Evolutionary conservation across 169 alveolate genomes (phyloP).

Genomic region (Eimeria brunetti): DNA sequence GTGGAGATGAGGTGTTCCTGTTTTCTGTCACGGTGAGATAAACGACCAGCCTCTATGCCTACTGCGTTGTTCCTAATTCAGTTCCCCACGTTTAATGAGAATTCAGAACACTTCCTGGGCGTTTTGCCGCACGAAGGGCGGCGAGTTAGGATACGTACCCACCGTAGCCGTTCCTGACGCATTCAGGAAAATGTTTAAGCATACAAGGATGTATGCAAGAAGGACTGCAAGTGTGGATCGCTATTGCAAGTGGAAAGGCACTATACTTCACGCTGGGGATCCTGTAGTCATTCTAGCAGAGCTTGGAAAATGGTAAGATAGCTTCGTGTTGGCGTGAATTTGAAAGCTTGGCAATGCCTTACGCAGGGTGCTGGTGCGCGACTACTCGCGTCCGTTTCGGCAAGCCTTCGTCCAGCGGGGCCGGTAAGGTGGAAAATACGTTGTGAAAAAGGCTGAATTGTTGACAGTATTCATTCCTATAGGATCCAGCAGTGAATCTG

Average conservation of each 20-base stretch:
- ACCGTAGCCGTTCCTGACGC: slow-evolving; percentile 41
- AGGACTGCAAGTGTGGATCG: slow-evolving; percentile 39
- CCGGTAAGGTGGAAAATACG: slow-evolving; percentile 9
- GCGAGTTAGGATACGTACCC: slow-evolving; percentile 47
- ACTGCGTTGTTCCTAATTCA: neutral
- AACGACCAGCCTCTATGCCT: neutral
- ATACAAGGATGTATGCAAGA: slow-evolving; percentile 43
- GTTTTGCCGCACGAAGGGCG: slow-evolving; percentile 19
- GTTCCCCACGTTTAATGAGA: neutral
- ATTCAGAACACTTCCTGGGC: slow-evolving; percentile 45
- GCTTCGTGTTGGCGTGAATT: neutral
- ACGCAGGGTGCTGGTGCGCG: slow-evolving; percentile 34
- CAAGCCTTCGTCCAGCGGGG: slow-evolving; percentile 15
- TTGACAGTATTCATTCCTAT: neutral
- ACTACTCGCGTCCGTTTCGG: slow-evolving; percentile 14
- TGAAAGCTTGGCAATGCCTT: neutral
- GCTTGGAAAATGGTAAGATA: slow-evolving; percentile 20
- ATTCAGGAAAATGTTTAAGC: slow-evolving; percentile 45
- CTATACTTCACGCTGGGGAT: slow-evolving; percentile 1
- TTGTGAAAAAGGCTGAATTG: neutral
- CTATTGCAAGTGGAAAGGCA: slow-evolving; percentile 33
- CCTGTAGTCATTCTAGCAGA: slow-evolving; percentile 34
- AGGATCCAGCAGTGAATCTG: slow-evolving; percentile 1
- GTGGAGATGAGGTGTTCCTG: slow-evolving; percentile 41
- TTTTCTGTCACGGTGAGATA: slow-evolving; percentile 31